A percentile compares a stretch with the other conserved stretches of the same genome.
Conservation (phyloP, 2,329 filamentous ascomycete species). For the Diaporthe destruens region DNA sequence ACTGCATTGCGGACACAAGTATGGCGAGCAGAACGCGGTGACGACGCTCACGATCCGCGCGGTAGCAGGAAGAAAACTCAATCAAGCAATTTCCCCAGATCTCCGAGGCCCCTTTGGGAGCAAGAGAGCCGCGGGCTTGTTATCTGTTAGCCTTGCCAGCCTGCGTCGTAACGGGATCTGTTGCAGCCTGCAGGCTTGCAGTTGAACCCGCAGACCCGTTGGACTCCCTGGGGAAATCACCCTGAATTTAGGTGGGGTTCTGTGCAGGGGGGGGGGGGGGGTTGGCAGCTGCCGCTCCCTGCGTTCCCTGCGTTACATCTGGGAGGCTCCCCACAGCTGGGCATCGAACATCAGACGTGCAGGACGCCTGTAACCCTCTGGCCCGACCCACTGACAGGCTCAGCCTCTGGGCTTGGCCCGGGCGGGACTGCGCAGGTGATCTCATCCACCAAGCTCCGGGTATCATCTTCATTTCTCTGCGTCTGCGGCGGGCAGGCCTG, state of each 20-base stretch:
- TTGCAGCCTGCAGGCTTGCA: background rate
- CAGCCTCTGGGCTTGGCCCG: constrained; percentile 26
- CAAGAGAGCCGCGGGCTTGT: constrained; percentile 14
- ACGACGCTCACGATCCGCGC: background rate
- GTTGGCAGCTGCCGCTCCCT: constrained; percentile 3
- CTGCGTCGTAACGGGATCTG: background rate
- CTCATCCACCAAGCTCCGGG: constrained; percentile 30
- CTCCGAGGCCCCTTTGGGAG: constrained; percentile 3
- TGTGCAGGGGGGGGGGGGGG: constrained; percentile 2
- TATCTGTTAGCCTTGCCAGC: background rate
- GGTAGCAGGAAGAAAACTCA: constrained; percentile 11
- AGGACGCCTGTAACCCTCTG: constrained; percentile 22
- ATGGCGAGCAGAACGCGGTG: background rate
- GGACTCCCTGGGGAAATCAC: constrained; percentile 2
- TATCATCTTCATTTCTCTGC: constrained; percentile 34
- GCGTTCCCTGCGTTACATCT: constrained; percentile 1
- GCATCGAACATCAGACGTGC: constrained; percentile 30
- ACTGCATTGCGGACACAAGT: background rate
- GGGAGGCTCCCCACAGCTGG: constrained; percentile 20
- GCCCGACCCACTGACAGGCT: constrained; percentile 31
- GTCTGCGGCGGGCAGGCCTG: constrained; percentile 36
- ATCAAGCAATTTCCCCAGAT: constrained; percentile 8
- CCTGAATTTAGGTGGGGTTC: background rate
- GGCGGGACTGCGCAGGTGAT: constrained; percentile 22
- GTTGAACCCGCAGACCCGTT: background rate